Evolutionary conservation across 352 stramenopile species (phyloP), one percentile per base, ranked within the genome.

Genomic region (Phytophthora hibernalis): DNA sequence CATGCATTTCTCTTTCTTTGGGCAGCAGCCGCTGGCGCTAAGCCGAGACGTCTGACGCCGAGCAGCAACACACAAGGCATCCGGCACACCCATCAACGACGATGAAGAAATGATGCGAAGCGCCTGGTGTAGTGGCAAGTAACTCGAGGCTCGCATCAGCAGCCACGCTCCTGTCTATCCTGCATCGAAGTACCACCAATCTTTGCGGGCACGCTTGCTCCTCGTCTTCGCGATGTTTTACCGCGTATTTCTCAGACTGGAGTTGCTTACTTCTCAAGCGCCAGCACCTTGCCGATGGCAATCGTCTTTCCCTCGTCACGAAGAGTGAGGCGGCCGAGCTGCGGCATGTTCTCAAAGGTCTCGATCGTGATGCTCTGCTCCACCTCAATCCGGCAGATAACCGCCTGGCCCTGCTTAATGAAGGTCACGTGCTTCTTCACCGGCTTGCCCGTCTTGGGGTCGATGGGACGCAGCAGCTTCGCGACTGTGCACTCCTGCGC

Each of bases 261-360:
- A 57, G 31, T 24, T 8, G 28, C 31, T 77, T 91, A 87, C 80
- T 92, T 89, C 48, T 90, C 82, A 44, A 99, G 86, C 70, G 98
- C 97, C 54, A 97, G 79, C 49, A 99, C 93, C 73, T 99, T 99
- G 20, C 98, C 98, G 74, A 99, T 99, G 28, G 93, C 97, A 63
- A 99, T 99, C 26, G 98, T 99, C 85, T 98, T 99, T 69, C 97
- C 98, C 79, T 99, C 98, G 54, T 98, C 98, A 78, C 97, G 91
- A 37, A 99, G 83, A 42, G 97, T 99, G 69, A 99, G 98, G 61
- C 97, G 85, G 37, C 98, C 98, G 10, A 99, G 83, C 70, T 99
- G 98, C 33, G 92, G 91, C 78, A 98, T 95, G 50, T 89, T 83
- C 6, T 98, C 94, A 65, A 98, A 99, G 7, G 88, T 96, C 65